These are phyloP conservation scores for Venturia asperata DNA, from an alignment of 2,329 filamentous ascomycete species.

Conservation along the genomic window DNA sequence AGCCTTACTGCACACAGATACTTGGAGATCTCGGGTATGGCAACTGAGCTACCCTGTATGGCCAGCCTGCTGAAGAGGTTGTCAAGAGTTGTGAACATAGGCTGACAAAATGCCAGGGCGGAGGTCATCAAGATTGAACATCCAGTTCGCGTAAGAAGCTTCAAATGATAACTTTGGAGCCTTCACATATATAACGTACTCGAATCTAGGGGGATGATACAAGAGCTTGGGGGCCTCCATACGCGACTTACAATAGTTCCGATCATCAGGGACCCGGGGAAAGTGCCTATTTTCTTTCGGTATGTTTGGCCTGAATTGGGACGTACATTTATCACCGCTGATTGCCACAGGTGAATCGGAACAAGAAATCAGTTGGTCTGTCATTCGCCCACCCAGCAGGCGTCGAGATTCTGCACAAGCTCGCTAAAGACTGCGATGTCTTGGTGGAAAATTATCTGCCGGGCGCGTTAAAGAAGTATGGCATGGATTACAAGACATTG, in stretches of 20 bases:
- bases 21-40: slow-evolving; percentile 87
- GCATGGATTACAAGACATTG: slow-evolving; percentile 78
- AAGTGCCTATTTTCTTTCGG: slow-evolving; percentile 87
- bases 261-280: slow-evolving; percentile 67
- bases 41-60: slow-evolving; percentile 20
- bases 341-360: slow-evolving; percentile 70
- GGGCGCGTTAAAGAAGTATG: slow-evolving; percentile 80
- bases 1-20: slow-evolving; percentile 98
- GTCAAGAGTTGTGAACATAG: slow-evolving; percentile 21
- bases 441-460: slow-evolving; percentile 97
- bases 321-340: slow-evolving; percentile 16
- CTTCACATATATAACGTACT: too few species aligned
- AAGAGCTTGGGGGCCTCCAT: slow-evolving; percentile 91
- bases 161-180: too few species aligned
- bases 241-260: slow-evolving; percentile 62
- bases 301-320: slow-evolving; percentile 39
- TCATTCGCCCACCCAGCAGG: slow-evolving; percentile 84
- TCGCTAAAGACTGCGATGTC: slow-evolving; percentile 80
- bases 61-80: slow-evolving; percentile 31
- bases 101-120: slow-evolving; percentile 50
- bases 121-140: slow-evolving; percentile 98
- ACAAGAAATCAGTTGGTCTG: slow-evolving; percentile 89
- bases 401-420: slow-evolving; percentile 76
- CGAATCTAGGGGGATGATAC: slow-evolving; percentile 68
- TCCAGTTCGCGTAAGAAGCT: slow-evolving; percentile 50